Evolutionary conservation across 1,284 basidiomycete species (phyloP).

Genomic region (Leccinum olivaceoglutinosum): DNA sequence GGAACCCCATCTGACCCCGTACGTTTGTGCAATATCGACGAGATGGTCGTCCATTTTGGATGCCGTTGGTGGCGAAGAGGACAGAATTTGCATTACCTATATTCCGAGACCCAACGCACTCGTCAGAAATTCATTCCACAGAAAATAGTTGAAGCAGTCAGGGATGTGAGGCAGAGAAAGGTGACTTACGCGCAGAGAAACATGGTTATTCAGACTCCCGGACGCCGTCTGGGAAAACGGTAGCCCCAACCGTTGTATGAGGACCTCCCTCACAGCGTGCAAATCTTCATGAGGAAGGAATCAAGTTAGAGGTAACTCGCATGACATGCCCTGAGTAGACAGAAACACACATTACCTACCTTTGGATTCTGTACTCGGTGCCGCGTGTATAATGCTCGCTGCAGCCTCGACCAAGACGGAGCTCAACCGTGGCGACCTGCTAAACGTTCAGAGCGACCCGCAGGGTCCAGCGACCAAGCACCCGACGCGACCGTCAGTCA

Average conservation of each 20-base stretch:
- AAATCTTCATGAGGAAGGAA: conserved; percentile 42
- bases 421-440: conserved; percentile 33
- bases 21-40: conserved; percentile 44
- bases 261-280: conserved; percentile 44
- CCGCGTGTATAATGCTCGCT: conserved; percentile 60
- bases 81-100: conserved; percentile 48
- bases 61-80: conserved; percentile 49
- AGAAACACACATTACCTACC: conserved; percentile 33
- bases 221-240: conserved; percentile 53
- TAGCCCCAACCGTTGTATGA: conserved; percentile 50
- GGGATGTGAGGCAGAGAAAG: background rate
- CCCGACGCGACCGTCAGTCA: conserved; percentile 9
- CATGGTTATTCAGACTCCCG: conserved; percentile 47
- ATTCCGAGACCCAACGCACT: conserved; percentile 4
- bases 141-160: background rate
- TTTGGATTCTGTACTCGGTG: conserved; percentile 51
- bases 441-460: conserved; percentile 14
- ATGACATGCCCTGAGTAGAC: conserved; percentile 1
- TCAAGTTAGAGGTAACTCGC: conserved; percentile 1
- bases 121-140: background rate
- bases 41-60: conserved; percentile 53
- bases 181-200: conserved; percentile 46
- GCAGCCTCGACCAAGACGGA: conserved; percentile 56
- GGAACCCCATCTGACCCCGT: conserved; percentile 58
- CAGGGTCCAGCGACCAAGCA: conserved; percentile 2